These are phyloP conservation scores for Diplodia corticola DNA, from an alignment of 2,329 filamentous ascomycete species.

Conservation along the genomic window DNA sequence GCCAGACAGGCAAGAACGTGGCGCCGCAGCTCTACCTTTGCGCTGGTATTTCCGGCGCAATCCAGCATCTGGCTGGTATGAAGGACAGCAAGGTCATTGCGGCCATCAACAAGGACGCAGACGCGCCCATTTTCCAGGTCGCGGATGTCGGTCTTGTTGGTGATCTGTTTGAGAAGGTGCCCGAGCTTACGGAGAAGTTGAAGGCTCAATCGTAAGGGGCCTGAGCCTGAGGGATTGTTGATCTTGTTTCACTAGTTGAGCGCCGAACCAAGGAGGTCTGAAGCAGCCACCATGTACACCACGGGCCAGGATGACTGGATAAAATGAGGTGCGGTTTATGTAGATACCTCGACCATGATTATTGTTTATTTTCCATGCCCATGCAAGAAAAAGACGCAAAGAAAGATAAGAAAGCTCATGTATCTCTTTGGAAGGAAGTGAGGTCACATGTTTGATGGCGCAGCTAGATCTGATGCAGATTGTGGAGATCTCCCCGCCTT, in stretches of 20 bases:
- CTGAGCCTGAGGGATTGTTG: background rate
- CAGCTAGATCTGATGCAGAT: background rate
- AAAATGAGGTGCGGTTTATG: background rate
- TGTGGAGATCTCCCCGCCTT: conserved; percentile 10
- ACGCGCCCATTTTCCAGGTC: conserved; percentile 97
- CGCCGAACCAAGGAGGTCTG: background rate
- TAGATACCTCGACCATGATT: conserved; percentile 11
- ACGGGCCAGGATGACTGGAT: background rate
- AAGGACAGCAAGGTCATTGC: conserved; percentile 99
- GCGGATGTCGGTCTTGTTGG: conserved; percentile 94
- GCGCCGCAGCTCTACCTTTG: conserved; percentile 94
- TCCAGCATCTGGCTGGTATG: conserved; percentile 98
- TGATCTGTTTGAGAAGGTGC: conserved; percentile 93
- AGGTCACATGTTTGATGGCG: background rate
- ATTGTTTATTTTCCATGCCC: background rate
- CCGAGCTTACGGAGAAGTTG: conserved; percentile 93
- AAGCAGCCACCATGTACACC: background rate
- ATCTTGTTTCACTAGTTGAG: background rate
- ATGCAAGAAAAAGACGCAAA: background rate
- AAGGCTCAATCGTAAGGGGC: conserved; percentile 51
- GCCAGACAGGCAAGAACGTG: conserved; percentile 98
- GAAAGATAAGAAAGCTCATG: background rate
- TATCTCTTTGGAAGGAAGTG: background rate
- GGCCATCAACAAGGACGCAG: conserved; percentile 95
- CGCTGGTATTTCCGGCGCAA: conserved; percentile 93